A percentile compares a stretch with the other conserved stretches of the same genome.
Evolutionary conservation across 345 rosid species (phyloP).

Genomic region (Euphorbia lathyris): DNA sequence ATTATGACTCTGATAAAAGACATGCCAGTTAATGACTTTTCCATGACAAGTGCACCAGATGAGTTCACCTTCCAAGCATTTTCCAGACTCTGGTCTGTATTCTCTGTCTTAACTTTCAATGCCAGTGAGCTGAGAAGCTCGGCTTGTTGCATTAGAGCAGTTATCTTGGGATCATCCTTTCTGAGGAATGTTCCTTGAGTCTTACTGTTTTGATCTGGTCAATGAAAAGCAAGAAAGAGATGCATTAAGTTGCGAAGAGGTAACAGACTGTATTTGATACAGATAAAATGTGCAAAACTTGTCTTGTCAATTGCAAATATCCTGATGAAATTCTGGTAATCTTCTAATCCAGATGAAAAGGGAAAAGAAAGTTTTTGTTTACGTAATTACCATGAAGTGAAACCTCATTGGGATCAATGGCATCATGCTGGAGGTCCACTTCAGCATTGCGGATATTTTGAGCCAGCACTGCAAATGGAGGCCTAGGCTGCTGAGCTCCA

Average conservation of each 20-base stretch:
- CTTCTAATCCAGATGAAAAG: neutral
- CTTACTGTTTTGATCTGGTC: slow-evolving; percentile 46
- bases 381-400: slow-evolving; percentile 41
- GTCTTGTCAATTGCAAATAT: slow-evolving; percentile 6
- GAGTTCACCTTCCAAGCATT: slow-evolving; percentile 87
- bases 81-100: slow-evolving; percentile 81
- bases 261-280: slow-evolving; percentile 6
- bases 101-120: slow-evolving; percentile 62
- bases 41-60: neutral
- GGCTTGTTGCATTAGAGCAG: slow-evolving; percentile 85
- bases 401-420: slow-evolving; percentile 34
- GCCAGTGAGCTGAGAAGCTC: slow-evolving; percentile 85
- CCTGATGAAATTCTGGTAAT: slow-evolving; percentile 10
- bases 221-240: slow-evolving; percentile 17
- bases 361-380: neutral
- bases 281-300: neutral
- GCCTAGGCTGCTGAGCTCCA: slow-evolving; percentile 50
- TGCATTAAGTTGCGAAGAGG: slow-evolving; percentile 2
- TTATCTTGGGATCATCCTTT: slow-evolving; percentile 80
- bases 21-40: neutral
- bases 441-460: slow-evolving; percentile 43
- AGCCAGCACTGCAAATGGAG: slow-evolving; percentile 57
- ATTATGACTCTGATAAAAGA: neutral
- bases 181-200: slow-evolving; percentile 54
- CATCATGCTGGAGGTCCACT: slow-evolving; percentile 27